A percentile compares a stretch with the other conserved stretches of the same genome.
phyloP scores from a whole-genome alignment of 371 early-diverging fungal genomes.

The Lichtheimia corymbifera region DNA sequence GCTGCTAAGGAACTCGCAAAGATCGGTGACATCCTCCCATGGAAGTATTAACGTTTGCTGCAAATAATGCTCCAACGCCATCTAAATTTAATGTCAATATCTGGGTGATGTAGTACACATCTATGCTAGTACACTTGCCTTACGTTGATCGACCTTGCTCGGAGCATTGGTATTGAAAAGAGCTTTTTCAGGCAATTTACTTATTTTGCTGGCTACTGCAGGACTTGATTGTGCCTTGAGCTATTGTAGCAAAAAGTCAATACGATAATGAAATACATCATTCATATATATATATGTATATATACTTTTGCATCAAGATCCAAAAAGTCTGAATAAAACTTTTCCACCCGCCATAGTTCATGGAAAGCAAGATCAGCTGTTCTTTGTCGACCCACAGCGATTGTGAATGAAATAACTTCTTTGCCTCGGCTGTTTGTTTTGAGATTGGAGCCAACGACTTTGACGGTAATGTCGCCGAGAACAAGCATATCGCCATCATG shows the following conservation, averaged over 20 bases:
- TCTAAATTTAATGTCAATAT: conserved; percentile 14
- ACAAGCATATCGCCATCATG: background rate
- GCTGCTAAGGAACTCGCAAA: conserved; percentile 78
- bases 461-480: conserved; percentile 21
- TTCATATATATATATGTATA: conserved; percentile 10
- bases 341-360: conserved; percentile 82
- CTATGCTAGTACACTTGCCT: conserved; percentile 28
- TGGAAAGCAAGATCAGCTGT: conserved; percentile 54
- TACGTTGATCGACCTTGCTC: conserved; percentile 72
- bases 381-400: conserved; percentile 41
- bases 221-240: conserved; percentile 54
- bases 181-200: conserved; percentile 82
- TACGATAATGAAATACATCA: too few species aligned
- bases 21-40: conserved; percentile 63
- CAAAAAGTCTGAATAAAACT: conserved; percentile 83
- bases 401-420: conserved; percentile 64
- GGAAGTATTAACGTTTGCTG: conserved; percentile 64
- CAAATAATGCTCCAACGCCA: conserved; percentile 77
- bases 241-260: conserved; percentile 21
- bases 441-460: conserved; percentile 73
- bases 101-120: background rate
- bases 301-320: conserved; percentile 72
- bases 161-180: conserved; percentile 77
- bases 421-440: conserved; percentile 76
- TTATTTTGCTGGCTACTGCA: conserved; percentile 52